Conservation (phyloP, 192 early-diverging fungal genomes). For the Coemansia guatemalensis region DNA sequence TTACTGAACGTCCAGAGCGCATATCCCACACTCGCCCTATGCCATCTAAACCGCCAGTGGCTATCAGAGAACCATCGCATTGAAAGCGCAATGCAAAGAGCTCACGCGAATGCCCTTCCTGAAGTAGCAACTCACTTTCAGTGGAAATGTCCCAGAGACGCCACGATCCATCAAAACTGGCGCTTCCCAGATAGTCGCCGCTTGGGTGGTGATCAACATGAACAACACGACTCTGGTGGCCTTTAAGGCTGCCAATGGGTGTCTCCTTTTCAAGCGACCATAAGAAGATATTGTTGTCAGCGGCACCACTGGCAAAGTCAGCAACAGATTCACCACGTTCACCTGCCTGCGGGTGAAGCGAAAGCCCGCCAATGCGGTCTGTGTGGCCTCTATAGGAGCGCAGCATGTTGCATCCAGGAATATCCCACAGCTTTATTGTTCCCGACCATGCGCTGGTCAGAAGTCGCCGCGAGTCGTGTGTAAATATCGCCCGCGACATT, state of each 20-base stretch:
- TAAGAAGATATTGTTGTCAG: constrained; percentile 74
- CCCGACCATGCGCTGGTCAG: constrained; percentile 88
- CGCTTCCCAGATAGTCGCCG: constrained; percentile 75
- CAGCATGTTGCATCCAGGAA: constrained; percentile 69
- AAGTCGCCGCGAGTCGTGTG: constrained; percentile 74
- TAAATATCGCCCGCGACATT: constrained; percentile 71
- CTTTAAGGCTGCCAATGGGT: constrained; percentile 74
- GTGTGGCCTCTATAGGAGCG: constrained; percentile 73
- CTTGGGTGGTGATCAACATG: constrained; percentile 89
- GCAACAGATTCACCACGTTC: constrained; percentile 44
- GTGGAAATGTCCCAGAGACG: constrained; percentile 92
- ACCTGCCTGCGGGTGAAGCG: constrained; percentile 78
- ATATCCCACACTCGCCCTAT: constrained; percentile 95
- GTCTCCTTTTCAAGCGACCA: constrained; percentile 83
- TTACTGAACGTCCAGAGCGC: constrained; percentile 84
- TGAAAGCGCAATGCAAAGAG: constrained; percentile 93
- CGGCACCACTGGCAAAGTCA: constrained; percentile 84
- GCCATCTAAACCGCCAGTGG: constrained; percentile 89
- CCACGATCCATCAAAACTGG: constrained; percentile 83
- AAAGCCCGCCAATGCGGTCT: constrained; percentile 85
- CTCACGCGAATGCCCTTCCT: constrained; percentile 94
- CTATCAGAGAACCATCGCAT: constrained; percentile 84
- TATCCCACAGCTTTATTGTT: constrained; percentile 80
- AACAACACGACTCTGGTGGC: constrained; percentile 81
- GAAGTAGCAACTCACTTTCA: constrained; percentile 74